phyloP scores from a whole-genome alignment of 164 flowering plant species.

The Tinospora cordifolia region DNA sequence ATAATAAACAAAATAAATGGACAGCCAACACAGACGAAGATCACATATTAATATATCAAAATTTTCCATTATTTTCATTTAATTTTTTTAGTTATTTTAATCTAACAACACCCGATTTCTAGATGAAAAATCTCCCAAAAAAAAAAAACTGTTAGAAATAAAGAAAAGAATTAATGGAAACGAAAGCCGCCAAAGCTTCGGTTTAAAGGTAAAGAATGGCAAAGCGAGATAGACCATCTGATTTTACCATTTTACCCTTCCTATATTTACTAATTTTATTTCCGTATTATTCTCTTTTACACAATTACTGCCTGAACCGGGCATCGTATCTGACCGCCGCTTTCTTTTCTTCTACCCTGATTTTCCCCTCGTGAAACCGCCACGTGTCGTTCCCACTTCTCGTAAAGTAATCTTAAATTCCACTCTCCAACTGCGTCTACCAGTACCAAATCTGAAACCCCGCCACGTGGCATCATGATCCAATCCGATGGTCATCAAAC shows the following conservation, averaged over 20 bases:
- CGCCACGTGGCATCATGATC: not conserved
- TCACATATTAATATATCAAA: not conserved
- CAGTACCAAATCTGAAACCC: too few species aligned
- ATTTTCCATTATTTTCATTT: not conserved
- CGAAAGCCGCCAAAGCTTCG: constrained; percentile 9
- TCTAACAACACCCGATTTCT: too few species aligned
- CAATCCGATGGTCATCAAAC: not conserved
- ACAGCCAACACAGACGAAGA: constrained; percentile 33
- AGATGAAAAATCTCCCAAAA: not conserved
- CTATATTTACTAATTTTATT: not conserved
- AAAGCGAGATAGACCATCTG: not conserved
- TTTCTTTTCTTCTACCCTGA: not conserved
- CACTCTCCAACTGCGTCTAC: too few species aligned
- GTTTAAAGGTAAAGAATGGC: not conserved
- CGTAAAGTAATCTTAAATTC: too few species aligned
- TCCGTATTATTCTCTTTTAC: not conserved
- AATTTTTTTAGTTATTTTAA: too few species aligned
- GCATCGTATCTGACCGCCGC: not conserved
- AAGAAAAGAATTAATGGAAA: not conserved
- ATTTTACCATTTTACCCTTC: not conserved
- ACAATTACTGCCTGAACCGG: not conserved
- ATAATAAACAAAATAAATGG: constrained; percentile 23
- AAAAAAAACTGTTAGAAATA: too few species aligned
- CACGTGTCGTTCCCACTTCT: not conserved
- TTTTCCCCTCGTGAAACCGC: not conserved